Evolutionary conservation across 2,329 filamentous ascomycete species (phyloP), one percentile per base, ranked within the genome.

Genomic region (Botryosphaeria dothidea): DNA sequence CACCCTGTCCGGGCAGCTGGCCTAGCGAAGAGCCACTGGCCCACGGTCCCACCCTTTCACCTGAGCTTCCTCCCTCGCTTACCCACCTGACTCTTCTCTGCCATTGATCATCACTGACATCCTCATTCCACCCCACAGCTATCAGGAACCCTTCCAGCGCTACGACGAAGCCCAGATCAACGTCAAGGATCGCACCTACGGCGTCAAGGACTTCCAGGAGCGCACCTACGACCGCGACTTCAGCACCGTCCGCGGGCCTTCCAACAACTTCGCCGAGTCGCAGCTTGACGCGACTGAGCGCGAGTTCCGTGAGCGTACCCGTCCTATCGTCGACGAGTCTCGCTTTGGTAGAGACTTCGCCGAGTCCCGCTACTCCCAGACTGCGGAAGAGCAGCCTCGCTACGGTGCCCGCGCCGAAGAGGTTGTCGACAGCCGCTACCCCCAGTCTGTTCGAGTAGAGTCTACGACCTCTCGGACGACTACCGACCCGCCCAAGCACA

Each of bases 81-180:
- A 38, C 62, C 36, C 9, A 21, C 25, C 21, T 51, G 43, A 13
- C 62, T 58, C 52, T 43, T 31, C 6, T 51, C 66, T 70, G 68
- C 54, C 29, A 66, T 60, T 49, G 36, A 48, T 56, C 56, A 19
- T 66, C 41, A 11, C 56, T 65, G 29, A 48, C 46, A 62, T 25
- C 21, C 4, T 45, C 73, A 72, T 72, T 73, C 69, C 71, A 71
- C 71, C 70, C 74, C 64, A 69, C 76, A 88, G 85, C 75, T 86
- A 86, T 78, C 82, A 81, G 74, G 81, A 83, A 76, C 80, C 84
- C 69, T 80, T 82, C 78, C 79, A 79, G 73, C 81, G 81, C 68
- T 88, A 87, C 82, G 81, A 84, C 74, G 86, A 90, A 78, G 84
- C 86, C 78, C 86, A 87, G 77, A 80, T 91, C 78, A 86, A 92